Evolutionary conservation across 106 monocot species (phyloP).

Genomic region (Chionographis japonica): DNA sequence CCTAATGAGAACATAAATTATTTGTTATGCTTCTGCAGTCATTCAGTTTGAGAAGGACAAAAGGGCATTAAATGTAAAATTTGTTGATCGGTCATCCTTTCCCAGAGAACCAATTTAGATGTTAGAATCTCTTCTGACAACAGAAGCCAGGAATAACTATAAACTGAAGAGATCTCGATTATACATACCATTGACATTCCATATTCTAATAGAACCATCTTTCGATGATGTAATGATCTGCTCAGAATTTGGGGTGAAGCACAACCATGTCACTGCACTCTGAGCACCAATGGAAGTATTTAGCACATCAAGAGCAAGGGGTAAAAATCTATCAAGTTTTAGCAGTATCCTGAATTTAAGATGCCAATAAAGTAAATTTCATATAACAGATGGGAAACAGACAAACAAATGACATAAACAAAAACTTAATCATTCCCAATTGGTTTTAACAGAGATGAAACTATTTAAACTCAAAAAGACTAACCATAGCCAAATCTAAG

Average conservation of each 20-base stretch:
- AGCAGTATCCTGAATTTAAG: neutral
- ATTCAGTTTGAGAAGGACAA: too few species aligned
- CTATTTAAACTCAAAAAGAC: too few species aligned
- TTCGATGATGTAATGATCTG: constrained; percentile 92
- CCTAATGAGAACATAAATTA: too few species aligned
- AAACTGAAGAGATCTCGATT: neutral
- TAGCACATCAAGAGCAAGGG: neutral
- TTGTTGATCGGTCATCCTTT: neutral
- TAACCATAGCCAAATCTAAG: too few species aligned
- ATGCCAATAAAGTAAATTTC: neutral
- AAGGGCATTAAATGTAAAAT: too few species aligned
- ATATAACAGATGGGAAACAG: too few species aligned
- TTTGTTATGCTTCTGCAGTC: too few species aligned
- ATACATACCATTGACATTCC: constrained; percentile 97
- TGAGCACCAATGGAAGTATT: constrained; percentile 21
- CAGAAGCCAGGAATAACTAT: neutral
- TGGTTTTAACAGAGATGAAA: too few species aligned
- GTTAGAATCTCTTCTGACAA: constrained; percentile 4
- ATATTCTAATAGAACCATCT: constrained; percentile 84
- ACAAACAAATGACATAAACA: too few species aligned
- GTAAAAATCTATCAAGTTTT: neutral
- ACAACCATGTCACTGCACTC: constrained; percentile 95
- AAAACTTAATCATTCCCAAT: too few species aligned
- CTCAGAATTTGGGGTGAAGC: constrained; percentile 82
- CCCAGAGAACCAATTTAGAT: neutral